These are phyloP conservation scores for Penicillium oxalicum DNA, from an alignment of 2,329 filamentous ascomycete species.

Conservation along the genomic window DNA sequence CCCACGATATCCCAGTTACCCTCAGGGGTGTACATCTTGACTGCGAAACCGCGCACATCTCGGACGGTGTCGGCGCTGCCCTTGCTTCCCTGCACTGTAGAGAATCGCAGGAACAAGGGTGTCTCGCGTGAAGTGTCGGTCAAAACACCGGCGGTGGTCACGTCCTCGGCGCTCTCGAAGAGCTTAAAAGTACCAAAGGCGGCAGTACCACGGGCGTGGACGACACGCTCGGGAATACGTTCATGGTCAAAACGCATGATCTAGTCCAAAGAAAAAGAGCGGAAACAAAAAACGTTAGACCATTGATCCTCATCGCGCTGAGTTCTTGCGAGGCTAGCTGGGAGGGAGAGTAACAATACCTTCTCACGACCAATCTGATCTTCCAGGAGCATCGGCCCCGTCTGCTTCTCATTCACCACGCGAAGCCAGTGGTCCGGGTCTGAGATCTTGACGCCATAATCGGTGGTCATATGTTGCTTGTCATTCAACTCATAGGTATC, in stretches of 20 bases:
- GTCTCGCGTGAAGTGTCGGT: slow-evolving; percentile 64
- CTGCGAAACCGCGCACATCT: slow-evolving; percentile 74
- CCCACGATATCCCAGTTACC: slow-evolving; percentile 58
- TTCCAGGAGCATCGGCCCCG: slow-evolving; percentile 64
- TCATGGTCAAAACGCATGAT: slow-evolving; percentile 67
- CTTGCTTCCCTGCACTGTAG: slow-evolving; percentile 67
- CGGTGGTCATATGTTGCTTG: slow-evolving; percentile 62
- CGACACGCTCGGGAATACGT: slow-evolving; percentile 62
- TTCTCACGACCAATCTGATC: slow-evolving; percentile 69
- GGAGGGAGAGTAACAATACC: slow-evolving; percentile 38
- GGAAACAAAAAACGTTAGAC: no score
- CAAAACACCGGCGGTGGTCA: slow-evolving; percentile 58
- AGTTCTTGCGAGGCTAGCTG: no score
- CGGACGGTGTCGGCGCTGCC: slow-evolving; percentile 75
- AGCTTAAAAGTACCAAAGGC: slow-evolving; percentile 64
- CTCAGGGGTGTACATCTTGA: slow-evolving; percentile 72
- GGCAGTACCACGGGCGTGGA: slow-evolving; percentile 59
- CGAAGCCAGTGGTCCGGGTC: slow-evolving; percentile 75
- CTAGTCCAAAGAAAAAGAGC: slow-evolving; percentile 17
- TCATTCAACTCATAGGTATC: slow-evolving; percentile 55
- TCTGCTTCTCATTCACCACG: slow-evolving; percentile 55
- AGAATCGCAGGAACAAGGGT: slow-evolving; percentile 65
- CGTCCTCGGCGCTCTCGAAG: slow-evolving; percentile 56
- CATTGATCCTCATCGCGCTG: no score
- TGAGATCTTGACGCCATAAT: slow-evolving; percentile 67